A percentile compares a stretch with the other conserved stretches of the same genome.
Evolutionary conservation across 192 early-diverging fungal genomes (phyloP).

Genomic region (Mortierella hygrophila): DNA sequence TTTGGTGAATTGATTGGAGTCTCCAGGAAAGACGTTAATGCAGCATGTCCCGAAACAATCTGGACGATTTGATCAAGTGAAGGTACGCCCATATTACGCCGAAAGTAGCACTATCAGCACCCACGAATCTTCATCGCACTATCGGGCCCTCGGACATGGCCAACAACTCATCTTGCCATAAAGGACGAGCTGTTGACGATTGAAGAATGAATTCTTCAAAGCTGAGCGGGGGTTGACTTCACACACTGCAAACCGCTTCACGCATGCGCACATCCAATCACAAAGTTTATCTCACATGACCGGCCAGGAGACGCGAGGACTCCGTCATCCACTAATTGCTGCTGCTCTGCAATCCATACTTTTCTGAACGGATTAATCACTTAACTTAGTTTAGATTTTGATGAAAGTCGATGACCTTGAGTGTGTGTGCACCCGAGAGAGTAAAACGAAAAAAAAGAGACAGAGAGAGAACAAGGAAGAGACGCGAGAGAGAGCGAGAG

Average conservation of each 20-base stretch:
- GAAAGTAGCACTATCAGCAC: conserved; percentile 22
- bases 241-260: conserved; percentile 25
- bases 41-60: no score
- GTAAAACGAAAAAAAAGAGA: neutral
- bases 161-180: conserved; percentile 29
- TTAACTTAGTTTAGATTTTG: conserved; percentile 9
- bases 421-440: conserved; percentile 9
- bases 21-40: no score
- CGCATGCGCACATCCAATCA: conserved; percentile 19
- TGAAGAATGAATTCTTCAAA: conserved; percentile 18
- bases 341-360: conserved; percentile 20
- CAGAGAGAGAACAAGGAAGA: no score
- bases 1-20: neutral
- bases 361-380: conserved; percentile 8
- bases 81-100: conserved; percentile 26
- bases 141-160: conserved; percentile 17
- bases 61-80: conserved; percentile 19
- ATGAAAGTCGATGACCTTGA: neutral
- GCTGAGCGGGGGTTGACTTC: conserved; percentile 19
- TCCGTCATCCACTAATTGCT: conserved; percentile 21
- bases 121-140: conserved; percentile 16
- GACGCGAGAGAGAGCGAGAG: neutral
- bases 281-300: conserved; percentile 16
- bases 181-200: conserved; percentile 14
- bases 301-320: conserved; percentile 10